Evolutionary conservation across 2,329 filamentous ascomycete genomes (phyloP).

Genomic region (Ophiostoma sp.): DNA sequence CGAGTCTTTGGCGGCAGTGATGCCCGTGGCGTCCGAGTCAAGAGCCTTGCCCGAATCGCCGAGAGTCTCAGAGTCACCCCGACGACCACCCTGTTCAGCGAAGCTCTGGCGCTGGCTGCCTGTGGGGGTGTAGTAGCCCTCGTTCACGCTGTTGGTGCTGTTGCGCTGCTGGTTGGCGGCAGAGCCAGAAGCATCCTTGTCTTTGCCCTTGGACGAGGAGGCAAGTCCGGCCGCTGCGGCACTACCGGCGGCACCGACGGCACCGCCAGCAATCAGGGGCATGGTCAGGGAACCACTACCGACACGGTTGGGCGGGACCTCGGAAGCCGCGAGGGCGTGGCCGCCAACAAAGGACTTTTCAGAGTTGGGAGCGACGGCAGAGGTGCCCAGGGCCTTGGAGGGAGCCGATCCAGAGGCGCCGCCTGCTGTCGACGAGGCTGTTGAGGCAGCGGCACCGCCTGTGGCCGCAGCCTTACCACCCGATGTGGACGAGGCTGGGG

Average conservation of each 20-base stretch:
- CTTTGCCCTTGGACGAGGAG: neutral
- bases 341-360: slow-evolving; percentile 45
- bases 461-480: neutral
- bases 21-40: neutral
- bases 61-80: neutral
- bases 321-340: slow-evolving; percentile 37
- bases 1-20: neutral
- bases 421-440: neutral
- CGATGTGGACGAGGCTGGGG: neutral
- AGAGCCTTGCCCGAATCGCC: neutral
- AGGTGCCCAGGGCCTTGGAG: neutral
- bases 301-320: neutral
- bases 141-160: neutral
- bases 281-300: slow-evolving; percentile 18
- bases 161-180: neutral
- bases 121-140: neutral
- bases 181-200: neutral
- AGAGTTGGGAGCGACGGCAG: neutral
- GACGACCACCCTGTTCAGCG: neutral
- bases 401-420: neutral
- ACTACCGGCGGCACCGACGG: slow-evolving; percentile 31
- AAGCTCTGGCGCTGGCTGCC: neutral
- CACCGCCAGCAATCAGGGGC: slow-evolving; percentile 31
- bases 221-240: slow-evolving; percentile 4
- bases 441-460: neutral